Percentiles rank a stretch among this genome's conserved stretches.
Conservation (phyloP, 2,329 filamentous ascomycete species). For the Aspergillus pseudoglaucus region DNA sequence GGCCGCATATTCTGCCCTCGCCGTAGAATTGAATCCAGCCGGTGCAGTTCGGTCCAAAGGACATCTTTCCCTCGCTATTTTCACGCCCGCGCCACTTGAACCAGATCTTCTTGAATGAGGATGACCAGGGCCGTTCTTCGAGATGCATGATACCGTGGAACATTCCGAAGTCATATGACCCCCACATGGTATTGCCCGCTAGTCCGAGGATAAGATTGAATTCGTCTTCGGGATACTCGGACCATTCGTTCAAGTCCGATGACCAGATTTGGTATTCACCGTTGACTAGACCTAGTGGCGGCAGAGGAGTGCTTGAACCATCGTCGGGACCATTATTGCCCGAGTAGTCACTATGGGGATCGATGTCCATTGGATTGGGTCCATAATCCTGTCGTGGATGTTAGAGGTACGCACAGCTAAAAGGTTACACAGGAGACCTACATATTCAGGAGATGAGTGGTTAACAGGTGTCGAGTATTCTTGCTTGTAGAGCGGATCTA, state of each 20-base stretch:
- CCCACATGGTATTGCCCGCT: slow-evolving; percentile 10
- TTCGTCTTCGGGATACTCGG: neutral
- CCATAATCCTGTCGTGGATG: neutral
- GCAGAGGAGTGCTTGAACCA: neutral
- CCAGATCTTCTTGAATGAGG: slow-evolving; percentile 1
- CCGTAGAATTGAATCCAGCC: slow-evolving; percentile 10
- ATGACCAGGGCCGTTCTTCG: slow-evolving; percentile 3
- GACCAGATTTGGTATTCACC: slow-evolving; percentile 1
- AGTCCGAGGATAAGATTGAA: slow-evolving; percentile 3
- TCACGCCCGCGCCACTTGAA: slow-evolving; percentile 13
- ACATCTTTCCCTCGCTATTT: slow-evolving; percentile 12
- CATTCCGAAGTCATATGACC: slow-evolving; percentile 13
- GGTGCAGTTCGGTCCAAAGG: slow-evolving; percentile 5
- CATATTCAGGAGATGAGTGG: too few relatives aligned
- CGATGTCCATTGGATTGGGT: neutral
- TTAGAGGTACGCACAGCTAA: neutral
- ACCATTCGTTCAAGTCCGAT: slow-evolving; percentile 1
- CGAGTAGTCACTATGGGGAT: neutral
- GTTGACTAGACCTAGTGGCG: slow-evolving; percentile 1
- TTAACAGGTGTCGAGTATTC: neutral
- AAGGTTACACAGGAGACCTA: too few relatives aligned
- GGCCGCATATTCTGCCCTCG: slow-evolving; percentile 8
- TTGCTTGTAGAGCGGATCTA: neutral
- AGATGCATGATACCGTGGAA: slow-evolving; percentile 10
- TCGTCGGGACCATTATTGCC: neutral